Conservation (phyloP, 192 early-diverging fungal genomes). For the Linnemannia elongata region DNA sequence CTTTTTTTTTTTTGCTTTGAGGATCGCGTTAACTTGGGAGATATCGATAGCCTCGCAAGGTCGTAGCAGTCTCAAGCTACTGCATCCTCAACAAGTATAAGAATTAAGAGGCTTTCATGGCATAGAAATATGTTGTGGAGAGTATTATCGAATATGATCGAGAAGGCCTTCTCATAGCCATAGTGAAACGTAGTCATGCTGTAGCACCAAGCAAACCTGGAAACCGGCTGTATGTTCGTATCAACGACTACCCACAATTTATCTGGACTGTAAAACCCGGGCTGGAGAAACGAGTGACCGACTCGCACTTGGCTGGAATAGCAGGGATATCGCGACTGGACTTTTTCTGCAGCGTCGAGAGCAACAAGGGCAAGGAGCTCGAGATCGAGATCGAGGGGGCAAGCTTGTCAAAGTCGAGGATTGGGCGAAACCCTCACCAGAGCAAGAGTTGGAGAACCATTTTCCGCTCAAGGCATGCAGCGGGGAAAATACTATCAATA, state of each 20-base stretch:
- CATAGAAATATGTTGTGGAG: too few relatives aligned
- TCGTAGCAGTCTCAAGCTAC: too few relatives aligned
- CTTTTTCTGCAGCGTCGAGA: conserved; percentile 28
- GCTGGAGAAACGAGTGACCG: conserved; percentile 24
- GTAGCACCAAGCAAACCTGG: neutral
- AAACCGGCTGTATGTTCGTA: conserved; percentile 19
- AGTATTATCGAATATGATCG: too few relatives aligned
- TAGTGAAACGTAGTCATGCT: neutral
- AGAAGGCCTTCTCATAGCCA: too few relatives aligned
- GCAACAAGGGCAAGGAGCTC: conserved; percentile 22
- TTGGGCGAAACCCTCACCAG: neutral
- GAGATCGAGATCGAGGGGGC: conserved; percentile 25
- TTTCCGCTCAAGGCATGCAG: neutral
- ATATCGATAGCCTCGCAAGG: too few relatives aligned
- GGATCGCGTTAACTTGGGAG: neutral
- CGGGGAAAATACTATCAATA: conserved; percentile 11
- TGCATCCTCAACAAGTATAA: too few relatives aligned
- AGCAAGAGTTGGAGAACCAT: neutral
- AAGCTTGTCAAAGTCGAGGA: conserved; percentile 23
- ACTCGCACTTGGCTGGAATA: conserved; percentile 2
- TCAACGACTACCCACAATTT: conserved; percentile 22
- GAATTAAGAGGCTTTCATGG: too few relatives aligned
- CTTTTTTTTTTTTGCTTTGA: neutral
- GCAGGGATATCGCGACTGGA: conserved; percentile 4
- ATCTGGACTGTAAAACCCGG: conserved; percentile 6